Evolutionary conservation across 1,284 basidiomycete species (phyloP), one percentile per base, ranked within the genome.

Genomic region (Somion occarium): DNA sequence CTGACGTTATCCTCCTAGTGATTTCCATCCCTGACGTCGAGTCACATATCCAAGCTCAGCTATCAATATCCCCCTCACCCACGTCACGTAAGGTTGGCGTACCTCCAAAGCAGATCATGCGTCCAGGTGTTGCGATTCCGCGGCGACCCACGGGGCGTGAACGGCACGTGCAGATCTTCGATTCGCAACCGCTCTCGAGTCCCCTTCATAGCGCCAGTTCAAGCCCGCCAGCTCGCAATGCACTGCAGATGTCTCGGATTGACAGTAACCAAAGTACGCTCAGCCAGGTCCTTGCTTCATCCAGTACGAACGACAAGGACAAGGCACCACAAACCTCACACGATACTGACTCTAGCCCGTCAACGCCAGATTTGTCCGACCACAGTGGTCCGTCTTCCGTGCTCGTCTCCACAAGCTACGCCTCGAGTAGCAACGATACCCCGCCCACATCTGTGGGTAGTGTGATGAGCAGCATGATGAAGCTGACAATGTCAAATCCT

Each of bases 21-120:
- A 85, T 89, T 57, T 80, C 84, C 44, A 88, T 90, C 55, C 85
- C 85, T 19, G 82, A 89, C 58, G 76, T 87, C 43, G 86, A 89
- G 65, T 65, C 73, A 7, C 85, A 87, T 60, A 89, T 90, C 51
- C 72, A 77, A 57, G 73, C 73, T 19, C 83, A 89, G 64, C 75
- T 89, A 20, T 78, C 79, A 1, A 68, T 69, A 38, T 87, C 83
- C 2, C 82, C 84, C 13, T 76, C 80, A 24, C 86, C 86, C 25
- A 82, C 79, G 5, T 85, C 82, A 25, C 78, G 82, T 53, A 82
- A 81, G 52, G 84, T 88, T n/a, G 82, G 79, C 25, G 77, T 88
- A 0, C 87, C 85, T 20, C 69, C 79, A 71, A 51, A 75, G 72
- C 48, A 83, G 72, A 60, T 71, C 72, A 51, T 54, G 23, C 80